Evolutionary conservation across 805 yeast genomes (phyloP).

Genomic region (Wickerhamiella kazuoi): DNA sequence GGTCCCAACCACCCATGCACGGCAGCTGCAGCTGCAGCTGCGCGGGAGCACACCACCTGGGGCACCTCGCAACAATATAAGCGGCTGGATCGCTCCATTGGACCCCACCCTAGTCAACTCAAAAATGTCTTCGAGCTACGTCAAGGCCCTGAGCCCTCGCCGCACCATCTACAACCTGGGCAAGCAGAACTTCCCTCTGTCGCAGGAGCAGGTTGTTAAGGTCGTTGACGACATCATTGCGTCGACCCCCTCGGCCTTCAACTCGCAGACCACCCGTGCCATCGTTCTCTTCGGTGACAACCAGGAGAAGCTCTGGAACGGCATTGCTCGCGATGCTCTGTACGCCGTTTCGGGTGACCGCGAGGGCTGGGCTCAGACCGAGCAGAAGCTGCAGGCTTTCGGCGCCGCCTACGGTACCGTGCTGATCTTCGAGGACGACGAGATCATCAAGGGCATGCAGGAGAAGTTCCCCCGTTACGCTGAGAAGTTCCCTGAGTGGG

Average conservation of each 20-base stretch:
- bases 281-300: slow-evolving; percentile 29
- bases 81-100: not conserved
- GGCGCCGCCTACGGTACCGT: slow-evolving; percentile 34
- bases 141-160: slow-evolving; percentile 21
- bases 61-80: no score
- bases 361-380: slow-evolving; percentile 24
- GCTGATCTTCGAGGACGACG: slow-evolving; percentile 29
- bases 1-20: no score
- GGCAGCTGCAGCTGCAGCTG: no score
- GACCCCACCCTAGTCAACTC: not conserved
- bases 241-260: slow-evolving; percentile 35
- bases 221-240: slow-evolving; percentile 29
- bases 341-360: slow-evolving; percentile 21
- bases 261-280: slow-evolving; percentile 35
- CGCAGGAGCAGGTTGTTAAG: slow-evolving; percentile 25
- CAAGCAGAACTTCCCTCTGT: slow-evolving; percentile 28
- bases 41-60: no score
- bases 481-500: slow-evolving; percentile 31
- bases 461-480: slow-evolving; percentile 28
- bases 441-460: slow-evolving; percentile 25
- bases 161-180: slow-evolving; percentile 32
- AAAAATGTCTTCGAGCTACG: slow-evolving; percentile 1
- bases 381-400: slow-evolving; percentile 26
- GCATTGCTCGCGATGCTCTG: slow-evolving; percentile 21
- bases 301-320: slow-evolving; percentile 30